These are phyloP conservation scores for Olyra latifolia DNA, from an alignment of 176 grass and related monocot genomes.

Conservation along the genomic window DNA sequence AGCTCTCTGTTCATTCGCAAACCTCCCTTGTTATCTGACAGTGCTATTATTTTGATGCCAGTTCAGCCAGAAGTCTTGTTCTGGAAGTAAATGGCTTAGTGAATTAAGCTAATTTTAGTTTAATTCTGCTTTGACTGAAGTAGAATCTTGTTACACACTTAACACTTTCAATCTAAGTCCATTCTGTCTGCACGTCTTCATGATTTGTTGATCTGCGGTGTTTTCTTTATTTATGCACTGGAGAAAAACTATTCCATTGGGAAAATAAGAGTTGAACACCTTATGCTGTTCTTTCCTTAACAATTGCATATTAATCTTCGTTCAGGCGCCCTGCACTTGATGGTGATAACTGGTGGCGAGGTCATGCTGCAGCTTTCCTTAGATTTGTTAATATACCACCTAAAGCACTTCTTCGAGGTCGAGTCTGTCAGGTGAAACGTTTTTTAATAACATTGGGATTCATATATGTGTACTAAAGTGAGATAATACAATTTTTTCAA, in stretches of 20 bases:
- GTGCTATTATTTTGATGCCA: conserved; percentile 1
- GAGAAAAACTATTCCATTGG: not conserved
- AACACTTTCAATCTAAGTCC: conserved; percentile 27
- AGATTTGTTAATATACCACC: conserved; percentile 82
- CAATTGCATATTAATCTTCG: conserved; percentile 16
- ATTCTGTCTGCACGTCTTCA: not conserved
- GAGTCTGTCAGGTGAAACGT: conserved; percentile 72
- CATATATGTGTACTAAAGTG: conserved; percentile 1
- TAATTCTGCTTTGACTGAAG: conserved; percentile 21
- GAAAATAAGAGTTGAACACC: conserved; percentile 7
- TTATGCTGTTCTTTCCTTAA: conserved; percentile 29
- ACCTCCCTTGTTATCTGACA: not conserved
- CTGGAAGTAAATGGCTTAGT: not conserved
- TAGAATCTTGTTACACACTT: conserved; percentile 2
- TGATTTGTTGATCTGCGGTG: conserved; percentile 10
- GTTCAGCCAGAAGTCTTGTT: conserved; percentile 9
- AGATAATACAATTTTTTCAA: conserved; percentile 4
- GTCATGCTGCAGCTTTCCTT: conserved; percentile 92
- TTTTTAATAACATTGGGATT: not conserved
- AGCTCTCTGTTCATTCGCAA: not conserved
- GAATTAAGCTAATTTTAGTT: conserved; percentile 23
- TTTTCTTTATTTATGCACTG: not conserved
- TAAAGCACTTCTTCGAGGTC: conserved; percentile 68
- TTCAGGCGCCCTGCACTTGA: conserved; percentile 87
- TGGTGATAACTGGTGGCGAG: conserved; percentile 99